Evolutionary conservation across 1,284 basidiomycete species (phyloP).

Genomic region (Cryptococcus hybrid): DNA sequence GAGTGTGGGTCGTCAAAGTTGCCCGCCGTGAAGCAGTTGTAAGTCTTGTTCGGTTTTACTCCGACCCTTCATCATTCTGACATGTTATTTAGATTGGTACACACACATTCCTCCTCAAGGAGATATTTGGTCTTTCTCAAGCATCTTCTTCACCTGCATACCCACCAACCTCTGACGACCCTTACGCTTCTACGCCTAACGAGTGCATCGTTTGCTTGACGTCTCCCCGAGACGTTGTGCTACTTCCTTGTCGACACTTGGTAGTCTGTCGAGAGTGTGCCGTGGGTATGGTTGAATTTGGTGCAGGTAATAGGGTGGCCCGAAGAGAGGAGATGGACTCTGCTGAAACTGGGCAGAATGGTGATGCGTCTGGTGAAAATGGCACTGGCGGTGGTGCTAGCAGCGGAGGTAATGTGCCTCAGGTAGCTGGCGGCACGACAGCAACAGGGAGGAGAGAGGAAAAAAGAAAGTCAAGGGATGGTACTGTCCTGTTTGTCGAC

Average conservation of each 20-base stretch:
- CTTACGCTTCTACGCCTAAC: slow-evolving; percentile 71
- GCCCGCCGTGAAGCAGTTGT: slow-evolving; percentile 77
- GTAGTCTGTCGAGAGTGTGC: slow-evolving; percentile 91
- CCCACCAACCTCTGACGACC: slow-evolving; percentile 55
- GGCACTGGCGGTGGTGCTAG: slow-evolving; percentile 18
- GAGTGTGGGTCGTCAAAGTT: slow-evolving; percentile 77
- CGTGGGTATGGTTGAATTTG: slow-evolving; percentile 91
- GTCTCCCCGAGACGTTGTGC: slow-evolving; percentile 79
- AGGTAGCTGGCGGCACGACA: slow-evolving; percentile 41
- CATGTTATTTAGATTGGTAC: slow-evolving; percentile 61
- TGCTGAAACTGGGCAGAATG: slow-evolving; percentile 16
- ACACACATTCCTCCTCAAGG: slow-evolving; percentile 86
- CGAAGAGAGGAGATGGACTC: slow-evolving; percentile 53
- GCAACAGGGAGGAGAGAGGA: slow-evolving; percentile 54
- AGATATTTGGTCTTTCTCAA: slow-evolving; percentile 78
- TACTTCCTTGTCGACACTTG: slow-evolving; percentile 83
- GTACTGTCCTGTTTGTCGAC: slow-evolving; percentile 90
- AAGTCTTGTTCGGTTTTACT: slow-evolving; percentile 1
- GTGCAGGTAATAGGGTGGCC: slow-evolving; percentile 77
- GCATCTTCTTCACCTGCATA: slow-evolving; percentile 46
- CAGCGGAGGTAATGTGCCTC: slow-evolving; percentile 36
- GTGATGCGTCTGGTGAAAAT: slow-evolving; percentile 21
- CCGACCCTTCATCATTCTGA: background rate
- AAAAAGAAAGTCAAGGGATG: slow-evolving; percentile 90
- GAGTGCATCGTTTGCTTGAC: slow-evolving; percentile 87